These are phyloP conservation scores for Coprinellus aureogranulatus DNA, from an alignment of 768 basidiomycete genomes.

Conservation along the genomic window DNA sequence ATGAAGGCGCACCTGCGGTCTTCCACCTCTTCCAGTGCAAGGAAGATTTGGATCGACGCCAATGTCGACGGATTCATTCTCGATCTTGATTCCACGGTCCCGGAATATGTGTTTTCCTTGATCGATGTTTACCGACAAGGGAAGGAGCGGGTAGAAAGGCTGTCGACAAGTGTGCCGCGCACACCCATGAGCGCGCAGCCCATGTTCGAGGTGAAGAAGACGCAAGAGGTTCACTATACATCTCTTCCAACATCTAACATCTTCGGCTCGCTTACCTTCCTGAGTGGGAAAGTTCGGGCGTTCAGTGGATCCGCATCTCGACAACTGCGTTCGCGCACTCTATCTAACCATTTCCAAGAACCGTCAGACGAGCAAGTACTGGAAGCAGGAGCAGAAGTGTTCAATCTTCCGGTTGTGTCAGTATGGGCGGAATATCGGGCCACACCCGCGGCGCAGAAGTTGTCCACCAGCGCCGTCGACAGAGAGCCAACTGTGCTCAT, in stretches of 20 bases:
- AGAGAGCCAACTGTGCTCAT: conserved; percentile 55
- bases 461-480: conserved; percentile 23
- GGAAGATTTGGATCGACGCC: conserved; percentile 60
- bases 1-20: conserved; percentile 75
- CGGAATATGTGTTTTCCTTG: conserved; percentile 75
- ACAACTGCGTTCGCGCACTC: conserved; percentile 34
- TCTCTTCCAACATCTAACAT: conserved; percentile 57
- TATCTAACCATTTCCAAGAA: conserved; percentile 36
- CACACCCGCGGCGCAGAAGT: conserved; percentile 42
- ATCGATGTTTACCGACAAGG: conserved; percentile 84
- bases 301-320: conserved; percentile 49
- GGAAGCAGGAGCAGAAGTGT: conserved; percentile 56
- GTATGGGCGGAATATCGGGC: conserved; percentile 83
- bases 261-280: conserved; percentile 68
- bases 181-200: conserved; percentile 29
- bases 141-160: conserved; percentile 68
- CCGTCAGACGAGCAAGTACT: conserved; percentile 54
- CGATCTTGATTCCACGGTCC: conserved; percentile 78
- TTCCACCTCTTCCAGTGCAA: conserved; percentile 43
- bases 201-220: conserved; percentile 13
- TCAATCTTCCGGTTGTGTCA: conserved; percentile 72
- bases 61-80: conserved; percentile 82
- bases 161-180: conserved; percentile 57
- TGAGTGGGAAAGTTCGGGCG: conserved; percentile 80
- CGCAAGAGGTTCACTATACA: conserved; percentile 30